Percentiles rank a stretch among this genome's conserved stretches.
These are phyloP conservation scores for Thyridium curvatum DNA, from an alignment of 2,329 filamentous ascomycete species.

Conservation along the genomic window DNA sequence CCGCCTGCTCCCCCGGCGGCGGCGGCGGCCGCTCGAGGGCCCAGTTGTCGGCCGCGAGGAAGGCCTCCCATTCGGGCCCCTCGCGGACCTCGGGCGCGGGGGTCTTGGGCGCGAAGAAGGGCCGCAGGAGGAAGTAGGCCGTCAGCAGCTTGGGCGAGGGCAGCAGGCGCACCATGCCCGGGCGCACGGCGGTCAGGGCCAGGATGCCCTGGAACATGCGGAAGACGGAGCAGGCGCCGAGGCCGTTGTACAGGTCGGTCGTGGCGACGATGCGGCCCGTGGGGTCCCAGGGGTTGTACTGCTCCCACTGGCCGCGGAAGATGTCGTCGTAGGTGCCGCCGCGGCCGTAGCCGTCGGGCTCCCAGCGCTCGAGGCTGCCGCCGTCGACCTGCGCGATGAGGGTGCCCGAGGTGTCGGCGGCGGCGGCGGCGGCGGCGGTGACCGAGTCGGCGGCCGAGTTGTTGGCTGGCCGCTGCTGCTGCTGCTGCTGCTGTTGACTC, in stretches of 20 bases:
- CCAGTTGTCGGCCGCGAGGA: conserved; percentile 41
- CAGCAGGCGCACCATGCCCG: conserved; percentile 38
- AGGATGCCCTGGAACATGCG: conserved; percentile 54
- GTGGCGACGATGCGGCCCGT: conserved; percentile 46
- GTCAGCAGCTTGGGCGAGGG: conserved; percentile 41
- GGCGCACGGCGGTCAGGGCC: conserved; percentile 44
- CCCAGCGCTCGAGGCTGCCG: conserved; percentile 67
- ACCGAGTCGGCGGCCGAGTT: conserved; percentile 30
- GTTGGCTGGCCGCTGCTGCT: conserved; percentile 1
- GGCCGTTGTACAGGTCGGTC: conserved; percentile 51
- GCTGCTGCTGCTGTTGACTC: conserved; percentile 8
- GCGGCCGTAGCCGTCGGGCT: conserved; percentile 58
- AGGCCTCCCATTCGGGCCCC: conserved; percentile 41
- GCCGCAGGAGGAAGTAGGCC: conserved; percentile 41
- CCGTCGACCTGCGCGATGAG: conserved; percentile 64
- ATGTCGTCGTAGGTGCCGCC: conserved; percentile 49
- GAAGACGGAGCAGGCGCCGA: conserved; percentile 51
- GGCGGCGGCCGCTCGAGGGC: conserved; percentile 38
- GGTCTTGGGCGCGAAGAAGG: conserved; percentile 43
- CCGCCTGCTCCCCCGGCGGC: too few relatives aligned
- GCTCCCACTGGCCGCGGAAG: conserved; percentile 48
- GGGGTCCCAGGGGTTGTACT: conserved; percentile 50
- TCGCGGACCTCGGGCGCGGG: conserved; percentile 30
- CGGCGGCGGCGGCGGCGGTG: conserved; percentile 21
- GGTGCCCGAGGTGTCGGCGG: conserved; percentile 31